Evolutionary conservation across 306 rosid species (phyloP).

Genomic region (Dalbergia oliveri): DNA sequence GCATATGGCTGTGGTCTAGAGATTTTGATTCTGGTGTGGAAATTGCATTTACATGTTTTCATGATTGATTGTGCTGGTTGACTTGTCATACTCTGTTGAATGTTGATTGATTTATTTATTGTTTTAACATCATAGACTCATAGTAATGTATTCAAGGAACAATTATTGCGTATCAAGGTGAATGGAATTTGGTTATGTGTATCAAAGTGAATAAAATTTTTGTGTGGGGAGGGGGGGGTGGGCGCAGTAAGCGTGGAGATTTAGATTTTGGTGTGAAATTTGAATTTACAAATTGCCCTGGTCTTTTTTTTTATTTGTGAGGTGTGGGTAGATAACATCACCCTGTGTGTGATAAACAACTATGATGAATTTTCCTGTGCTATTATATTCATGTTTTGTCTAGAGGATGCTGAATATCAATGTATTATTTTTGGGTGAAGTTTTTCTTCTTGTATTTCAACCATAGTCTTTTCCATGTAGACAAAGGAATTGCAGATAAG

Average conservation of each 20-base stretch:
- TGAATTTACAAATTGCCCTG: constrained; percentile 1
- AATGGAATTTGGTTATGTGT: neutral
- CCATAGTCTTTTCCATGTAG: constrained; percentile 49
- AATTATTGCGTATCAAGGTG: no score
- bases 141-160: no score
- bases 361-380: constrained; percentile 16
- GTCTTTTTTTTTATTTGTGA: neutral
- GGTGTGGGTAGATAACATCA: neutral
- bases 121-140: neutral
- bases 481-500: constrained; percentile 61
- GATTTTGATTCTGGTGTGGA: neutral
- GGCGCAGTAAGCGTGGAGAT: neutral
- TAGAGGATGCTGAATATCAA: neutral
- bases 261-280: neutral
- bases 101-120: neutral
- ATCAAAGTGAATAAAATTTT: no score
- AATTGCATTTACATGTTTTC: neutral
- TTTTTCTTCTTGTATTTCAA: neutral
- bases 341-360: constrained; percentile 23
- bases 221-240: no score
- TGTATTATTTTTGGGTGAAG: no score
- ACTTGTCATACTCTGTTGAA: neutral
- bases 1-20: neutral
- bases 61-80: neutral
- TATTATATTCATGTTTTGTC: constrained; percentile 5